phyloP scores from a whole-genome alignment of 768 basidiomycete species.

The Boletus pseudopeckii region DNA sequence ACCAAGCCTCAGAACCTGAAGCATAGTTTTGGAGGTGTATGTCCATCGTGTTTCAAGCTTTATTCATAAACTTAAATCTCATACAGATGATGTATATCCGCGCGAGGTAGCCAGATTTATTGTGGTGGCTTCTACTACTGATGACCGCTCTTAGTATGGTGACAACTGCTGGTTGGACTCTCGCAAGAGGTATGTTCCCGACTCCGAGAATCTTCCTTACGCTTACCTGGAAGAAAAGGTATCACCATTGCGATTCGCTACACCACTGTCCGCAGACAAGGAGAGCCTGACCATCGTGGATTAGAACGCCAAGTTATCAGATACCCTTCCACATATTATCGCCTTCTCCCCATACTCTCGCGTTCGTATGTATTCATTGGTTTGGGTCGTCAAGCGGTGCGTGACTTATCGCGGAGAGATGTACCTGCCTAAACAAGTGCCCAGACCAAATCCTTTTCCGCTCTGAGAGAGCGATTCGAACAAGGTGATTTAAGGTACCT shows the following conservation, averaged over 20 bases:
- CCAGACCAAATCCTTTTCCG: constrained; percentile 49
- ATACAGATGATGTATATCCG: constrained; percentile 71
- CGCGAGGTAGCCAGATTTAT: constrained; percentile 41
- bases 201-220: neutral
- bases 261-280: constrained; percentile 68
- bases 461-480: constrained; percentile 47
- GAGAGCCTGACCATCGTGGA: constrained; percentile 45
- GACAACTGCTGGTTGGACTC: constrained; percentile 53
- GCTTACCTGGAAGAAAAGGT: constrained; percentile 42
- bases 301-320: constrained; percentile 65
- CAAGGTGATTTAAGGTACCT: constrained; percentile 58
- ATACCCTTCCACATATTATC: constrained; percentile 72
- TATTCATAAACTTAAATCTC: neutral
- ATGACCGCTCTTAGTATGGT: constrained; percentile 50
- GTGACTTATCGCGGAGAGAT: constrained; percentile 10
- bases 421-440: neutral
- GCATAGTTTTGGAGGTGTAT: constrained; percentile 70
- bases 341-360: constrained; percentile 67
- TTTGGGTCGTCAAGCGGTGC: constrained; percentile 57
- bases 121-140: neutral
- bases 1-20: constrained; percentile 68
- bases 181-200: constrained; percentile 53
- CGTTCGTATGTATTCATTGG: constrained; percentile 67
- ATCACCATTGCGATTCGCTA: constrained; percentile 61
- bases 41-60: constrained; percentile 20